Base-by-base conservation (phyloP, 169 alveolate species). In the Babesia gibsoni region DNA sequence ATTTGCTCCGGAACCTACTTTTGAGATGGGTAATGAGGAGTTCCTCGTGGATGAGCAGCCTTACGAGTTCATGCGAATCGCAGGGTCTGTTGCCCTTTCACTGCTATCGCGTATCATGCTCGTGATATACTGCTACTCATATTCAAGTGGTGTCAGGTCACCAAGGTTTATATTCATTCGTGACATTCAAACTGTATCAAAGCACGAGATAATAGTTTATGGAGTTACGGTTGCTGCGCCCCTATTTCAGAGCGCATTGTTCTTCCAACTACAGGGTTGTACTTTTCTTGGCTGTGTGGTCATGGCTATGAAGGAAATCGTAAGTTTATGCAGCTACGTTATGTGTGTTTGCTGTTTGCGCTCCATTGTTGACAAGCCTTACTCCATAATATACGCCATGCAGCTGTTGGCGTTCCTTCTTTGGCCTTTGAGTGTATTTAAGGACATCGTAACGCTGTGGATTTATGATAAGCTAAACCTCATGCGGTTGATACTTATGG, bases 271-370 rank as follows among this genome's bases (percentile, higher is more conserved):
- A 2, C 63, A 74, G 41, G 33, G 66, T 20, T 77, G 82, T 20
- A 20, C 53, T 23, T 20, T 67, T 20, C 7, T 50, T 18, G 86
- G 54, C 35, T 67, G 68, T 42, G 7, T 66, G 18, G 12, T 25
- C 37, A 35, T 48, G 23, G 9, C 52, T 2, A 6, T 65, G 43
- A 39, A 61, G 52, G 86, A 77, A 41, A 6, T 59, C 9, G 32
- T 65, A 7, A 52, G 59, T 41, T 54, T 77, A 20, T 53, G 54
- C 49, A 50, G 79, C 36, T 32, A 32, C 32, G 65, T 68, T 23
- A 61, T 68, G 22, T 77, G 86, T 39, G 49, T 77, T 25, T 53
- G 52, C 57, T 48, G 63, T 42, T 27, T 77, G 29, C 42, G 72
- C 37, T 54, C 39, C 41, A 8, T 54, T 18, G 52, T 73, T 23